Base-by-base conservation (phyloP, 2,329 filamentous ascomycete genomes). In the Fusarium luffae region DNA sequence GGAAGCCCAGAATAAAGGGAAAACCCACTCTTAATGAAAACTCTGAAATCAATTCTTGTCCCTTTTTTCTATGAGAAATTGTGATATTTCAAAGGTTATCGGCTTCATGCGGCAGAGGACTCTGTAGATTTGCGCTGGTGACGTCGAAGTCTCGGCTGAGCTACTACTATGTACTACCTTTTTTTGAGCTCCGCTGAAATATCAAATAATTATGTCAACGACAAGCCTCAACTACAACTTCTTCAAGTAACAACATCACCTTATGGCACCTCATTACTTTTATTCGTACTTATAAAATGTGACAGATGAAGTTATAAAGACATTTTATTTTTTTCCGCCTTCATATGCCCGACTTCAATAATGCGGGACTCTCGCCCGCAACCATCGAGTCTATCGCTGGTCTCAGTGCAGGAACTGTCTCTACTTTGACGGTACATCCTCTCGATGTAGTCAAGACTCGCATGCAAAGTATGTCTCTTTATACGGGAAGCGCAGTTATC, bases 391-490 rank as follows among this genome's bases (percentile, higher is more conserved):
- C 92, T 76, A 85, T 94, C 79, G 93, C 96, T 66, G 96, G 96
- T 74, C 91, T 99, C 80, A 92, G 91, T 70, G 96, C 96, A 63
- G 96, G 96, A 66, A 87, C 93, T 59, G 87, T 94, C 73, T 92
- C 94, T 55, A 98, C 96, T 25, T 85, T 98, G 50, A 90, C 90
- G 59, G 92, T 96, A 54, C 95, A 98, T 78, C 96, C 96, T 32
- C 89, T 99, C 64, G 96, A 99, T 82, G 90, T 99, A 69, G 90
- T 98, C 78, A 99, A 99, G 85, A 98, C 95, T 66, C 92, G 96
- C 69, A 89, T 99, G 78, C 96, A 99, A 83, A 90, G 93, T 94
- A 83, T 62, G 83, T 30, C 18, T 16, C 21, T 28, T n/a, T n/a
- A 2, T 12, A 19, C 4, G 5, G 8, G 7, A 13, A 40, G 3